phyloP scores from a whole-genome alignment of 2,329 filamentous ascomycete species.

The Stemphylium vesicarium region DNA sequence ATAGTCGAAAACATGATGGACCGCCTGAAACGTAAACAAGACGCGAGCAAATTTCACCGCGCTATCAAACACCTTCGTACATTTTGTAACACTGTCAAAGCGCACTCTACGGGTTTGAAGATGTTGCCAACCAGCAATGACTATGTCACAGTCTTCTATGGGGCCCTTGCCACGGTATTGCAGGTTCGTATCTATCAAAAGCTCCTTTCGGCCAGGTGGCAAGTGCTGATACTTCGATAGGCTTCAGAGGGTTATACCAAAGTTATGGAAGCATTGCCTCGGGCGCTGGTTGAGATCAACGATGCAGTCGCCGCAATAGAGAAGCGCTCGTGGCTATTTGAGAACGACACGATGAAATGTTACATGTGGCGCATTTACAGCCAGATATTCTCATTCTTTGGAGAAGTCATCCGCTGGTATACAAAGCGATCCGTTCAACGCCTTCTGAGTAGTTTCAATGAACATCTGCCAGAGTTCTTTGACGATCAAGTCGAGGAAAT shows the following conservation, averaged over 20 bases:
- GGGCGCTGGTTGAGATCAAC: not conserved
- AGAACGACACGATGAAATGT: not conserved
- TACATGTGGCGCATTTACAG: constrained; percentile 2
- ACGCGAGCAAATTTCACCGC: not conserved
- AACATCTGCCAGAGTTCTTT: not conserved
- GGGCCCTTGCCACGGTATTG: not conserved
- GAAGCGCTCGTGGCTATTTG: not conserved
- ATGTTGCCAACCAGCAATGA: not conserved
- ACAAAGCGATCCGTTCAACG: not conserved
- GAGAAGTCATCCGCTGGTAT: constrained; percentile 1
- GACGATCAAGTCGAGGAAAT: not conserved
- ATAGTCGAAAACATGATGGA: not conserved
- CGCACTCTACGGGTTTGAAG: not conserved
- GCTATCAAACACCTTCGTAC: not conserved
- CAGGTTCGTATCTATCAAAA: not conserved
- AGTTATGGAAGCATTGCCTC: not conserved
- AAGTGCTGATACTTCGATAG: not conserved
- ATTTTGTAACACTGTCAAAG: constrained; percentile 1
- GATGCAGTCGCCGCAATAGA: not conserved
- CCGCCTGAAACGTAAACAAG: not conserved
- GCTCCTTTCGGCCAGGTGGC: not conserved
- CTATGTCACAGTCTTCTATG: not conserved
- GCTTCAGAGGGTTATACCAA: not conserved
- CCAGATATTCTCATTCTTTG: not conserved
- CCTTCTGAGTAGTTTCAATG: not conserved